Percentiles rank a stretch among this genome's conserved stretches.
These are phyloP conservation scores for Penium margaritaceum DNA, from an alignment of 139 green algal species.

Conservation along the genomic window DNA sequence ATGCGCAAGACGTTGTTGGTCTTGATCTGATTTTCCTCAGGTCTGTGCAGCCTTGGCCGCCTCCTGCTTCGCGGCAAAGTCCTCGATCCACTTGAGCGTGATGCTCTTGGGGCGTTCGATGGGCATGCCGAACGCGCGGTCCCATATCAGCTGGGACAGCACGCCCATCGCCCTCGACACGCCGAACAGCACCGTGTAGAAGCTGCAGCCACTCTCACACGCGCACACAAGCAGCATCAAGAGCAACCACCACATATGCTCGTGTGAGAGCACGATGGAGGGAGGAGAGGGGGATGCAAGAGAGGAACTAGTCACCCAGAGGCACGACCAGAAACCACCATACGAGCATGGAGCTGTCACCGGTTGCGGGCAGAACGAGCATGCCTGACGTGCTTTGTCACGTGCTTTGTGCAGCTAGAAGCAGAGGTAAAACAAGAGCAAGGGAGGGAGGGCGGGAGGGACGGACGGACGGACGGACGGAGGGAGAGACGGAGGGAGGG, in stretches of 20 bases:
- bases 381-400: too few relatives aligned
- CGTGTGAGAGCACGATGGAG: background rate
- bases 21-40: too few relatives aligned
- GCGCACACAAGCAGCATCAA: too few relatives aligned
- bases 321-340: too few relatives aligned
- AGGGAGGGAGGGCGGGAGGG: background rate
- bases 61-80: slow-evolving; percentile 11
- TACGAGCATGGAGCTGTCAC: too few relatives aligned
- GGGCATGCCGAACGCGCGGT: slow-evolving; percentile 78
- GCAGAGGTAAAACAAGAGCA: background rate
- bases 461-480: background rate
- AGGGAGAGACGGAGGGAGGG: background rate
- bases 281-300: background rate
- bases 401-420: too few relatives aligned
- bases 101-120: slow-evolving; percentile 93
- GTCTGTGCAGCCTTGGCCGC: too few relatives aligned
- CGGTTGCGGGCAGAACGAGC: too few relatives aligned
- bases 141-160: slow-evolving; percentile 61
- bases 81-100: slow-evolving; percentile 53
- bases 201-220: background rate
- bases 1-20: too few relatives aligned
- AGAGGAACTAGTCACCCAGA: too few relatives aligned
- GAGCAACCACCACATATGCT: too few relatives aligned
- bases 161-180: slow-evolving; percentile 83
- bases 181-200: slow-evolving; percentile 97